phyloP scores from a whole-genome alignment of 1,284 basidiomycete genomes.

The Naganishia liquefaciens region DNA sequence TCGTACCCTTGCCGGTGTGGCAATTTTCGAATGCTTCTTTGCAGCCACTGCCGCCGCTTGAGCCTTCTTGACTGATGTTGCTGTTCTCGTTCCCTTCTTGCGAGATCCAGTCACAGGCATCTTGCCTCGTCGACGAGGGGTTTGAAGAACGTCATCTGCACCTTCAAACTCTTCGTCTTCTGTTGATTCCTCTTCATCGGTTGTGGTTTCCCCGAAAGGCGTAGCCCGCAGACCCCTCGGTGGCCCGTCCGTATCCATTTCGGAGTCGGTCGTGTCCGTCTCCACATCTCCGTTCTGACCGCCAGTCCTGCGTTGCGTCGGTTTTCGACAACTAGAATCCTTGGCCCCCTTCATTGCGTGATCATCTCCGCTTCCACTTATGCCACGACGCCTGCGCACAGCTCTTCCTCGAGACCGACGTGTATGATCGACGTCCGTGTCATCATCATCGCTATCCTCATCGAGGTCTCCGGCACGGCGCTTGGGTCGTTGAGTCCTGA shows the following conservation, averaged over 20 bases:
- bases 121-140: neutral
- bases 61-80: neutral
- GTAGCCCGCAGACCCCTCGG: neutral
- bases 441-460: neutral
- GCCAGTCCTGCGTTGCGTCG: neutral
- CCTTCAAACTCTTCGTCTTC: neutral
- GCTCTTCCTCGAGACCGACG: neutral
- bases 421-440: neutral
- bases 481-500: neutral
- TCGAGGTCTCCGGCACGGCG: neutral
- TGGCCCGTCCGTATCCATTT: neutral
- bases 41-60: neutral
- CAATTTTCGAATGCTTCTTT: constrained; percentile 3
- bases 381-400: neutral
- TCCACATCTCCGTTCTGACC: neutral
- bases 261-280: neutral
- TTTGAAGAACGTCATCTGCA: neutral
- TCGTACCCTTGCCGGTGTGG: neutral
- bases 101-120: neutral
- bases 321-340: neutral
- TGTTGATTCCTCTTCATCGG: constrained; percentile 1
- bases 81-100: neutral
- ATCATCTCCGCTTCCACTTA: neutral
- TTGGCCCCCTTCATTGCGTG: constrained; percentile 1
- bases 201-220: neutral